Evolutionary conservation across 108 stramenopile genomes (phyloP), one percentile per base, ranked within the genome.

Genomic region (Pseudonitzschia pungens): DNA sequence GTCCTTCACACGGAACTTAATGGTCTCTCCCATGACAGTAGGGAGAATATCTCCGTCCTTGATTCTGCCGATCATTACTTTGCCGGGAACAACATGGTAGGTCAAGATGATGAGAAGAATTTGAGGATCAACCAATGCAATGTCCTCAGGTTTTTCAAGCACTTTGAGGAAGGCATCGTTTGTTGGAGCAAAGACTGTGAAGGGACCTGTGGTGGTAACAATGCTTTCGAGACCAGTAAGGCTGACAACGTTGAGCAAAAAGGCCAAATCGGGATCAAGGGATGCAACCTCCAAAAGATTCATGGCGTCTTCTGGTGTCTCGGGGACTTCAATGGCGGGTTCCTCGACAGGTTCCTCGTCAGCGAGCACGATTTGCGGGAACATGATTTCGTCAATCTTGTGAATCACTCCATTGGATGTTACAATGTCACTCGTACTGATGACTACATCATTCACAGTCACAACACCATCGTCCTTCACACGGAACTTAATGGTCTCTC

Each of bases 151-250:
- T 21, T 69, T 27, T 9, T 12, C 26, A 20, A 78, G 73, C 14
- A 27, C 15, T 1, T 41, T 16, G 24, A 63, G 20, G 54, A 86
- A 88, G 2, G 85, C 87, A 1, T 50, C 81, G 65, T 88, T 79
- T 45, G 83, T 84, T 15, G 87, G 87, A 22, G 84, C 87, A 52
- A 80, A 80, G 52, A 80, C 70, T 15, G 74, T 67, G 45, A 45
- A 76, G 6, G 59, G 55, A 53, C 73, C 78, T 9, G 87, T 74
- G 11, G 78, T 78, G 14, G 50, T 40, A 0, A 84, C 14, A 14
- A 76, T 71, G 5, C 33, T 66, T 0, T 75, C 78, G 28, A 88
- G 71, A 45, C 50, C 33, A 24, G 44, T 63, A 12, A 52, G 2
- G 9, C 27, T 24, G 20, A 73, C 44, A 33, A 50, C 50, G 18